Evolutionary conservation across 768 basidiomycete species (phyloP).

Genomic region (Agrocybe pediades): DNA sequence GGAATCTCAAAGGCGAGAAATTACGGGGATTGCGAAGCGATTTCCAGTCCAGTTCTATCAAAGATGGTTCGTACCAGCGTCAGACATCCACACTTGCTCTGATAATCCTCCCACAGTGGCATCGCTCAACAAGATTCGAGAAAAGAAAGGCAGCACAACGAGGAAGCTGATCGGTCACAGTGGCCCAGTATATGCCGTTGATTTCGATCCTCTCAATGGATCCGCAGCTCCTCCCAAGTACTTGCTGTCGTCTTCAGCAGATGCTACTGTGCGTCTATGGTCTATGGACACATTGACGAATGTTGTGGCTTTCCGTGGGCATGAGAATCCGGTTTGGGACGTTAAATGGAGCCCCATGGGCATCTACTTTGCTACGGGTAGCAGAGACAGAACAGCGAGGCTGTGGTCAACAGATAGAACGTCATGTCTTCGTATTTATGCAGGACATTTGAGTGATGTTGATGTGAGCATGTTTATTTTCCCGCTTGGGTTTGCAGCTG

Average conservation of each 20-base stretch:
- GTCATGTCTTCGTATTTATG: slow-evolving; percentile 86
- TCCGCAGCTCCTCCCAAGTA: slow-evolving; percentile 85
- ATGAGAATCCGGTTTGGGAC: slow-evolving; percentile 98
- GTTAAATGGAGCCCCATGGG: slow-evolving; percentile 99
- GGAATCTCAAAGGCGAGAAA: slow-evolving; percentile 93
- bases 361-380: slow-evolving; percentile 96
- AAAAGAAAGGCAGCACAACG: slow-evolving; percentile 81
- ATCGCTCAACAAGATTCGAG: slow-evolving; percentile 65
- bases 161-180: slow-evolving; percentile 98
- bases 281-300: slow-evolving; percentile 94
- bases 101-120: slow-evolving; percentile 40
- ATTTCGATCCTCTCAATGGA: slow-evolving; percentile 90
- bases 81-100: neutral
- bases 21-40: slow-evolving; percentile 78
- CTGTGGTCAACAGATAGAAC: slow-evolving; percentile 95
- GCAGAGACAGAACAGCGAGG: slow-evolving; percentile 90
- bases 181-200: slow-evolving; percentile 92
- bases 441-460: slow-evolving; percentile 95
- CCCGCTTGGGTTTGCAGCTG: neutral
- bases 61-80: slow-evolving; percentile 61
- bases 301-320: slow-evolving; percentile 91
- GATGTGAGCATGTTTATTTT: slow-evolving; percentile 63
- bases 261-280: slow-evolving; percentile 91
- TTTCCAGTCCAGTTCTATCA: slow-evolving; percentile 63
- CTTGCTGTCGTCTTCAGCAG: slow-evolving; percentile 90